Evolutionary conservation across 1,139 yeast genomes (phyloP).

Genomic region (Kurtzmaniella natalensis): DNA sequence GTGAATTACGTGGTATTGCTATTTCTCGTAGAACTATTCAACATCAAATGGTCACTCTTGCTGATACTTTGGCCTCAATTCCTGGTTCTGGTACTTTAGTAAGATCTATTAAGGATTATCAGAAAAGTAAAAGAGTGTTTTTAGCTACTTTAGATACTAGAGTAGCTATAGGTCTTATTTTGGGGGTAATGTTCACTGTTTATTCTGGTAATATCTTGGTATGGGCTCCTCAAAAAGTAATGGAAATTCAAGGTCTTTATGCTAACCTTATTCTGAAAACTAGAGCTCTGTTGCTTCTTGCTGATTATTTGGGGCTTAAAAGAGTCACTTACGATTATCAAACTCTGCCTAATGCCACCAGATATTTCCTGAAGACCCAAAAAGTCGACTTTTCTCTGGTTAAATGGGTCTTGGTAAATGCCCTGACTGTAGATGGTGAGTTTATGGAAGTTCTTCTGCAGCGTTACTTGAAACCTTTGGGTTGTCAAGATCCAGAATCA

Average conservation of each 20-base stretch:
- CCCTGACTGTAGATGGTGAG: conserved; percentile 91
- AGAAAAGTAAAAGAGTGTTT: conserved; percentile 31
- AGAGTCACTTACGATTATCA: conserved; percentile 92
- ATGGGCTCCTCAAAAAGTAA: conserved; percentile 73
- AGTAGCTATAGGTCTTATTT: conserved; percentile 80
- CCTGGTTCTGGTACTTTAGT: conserved; percentile 46
- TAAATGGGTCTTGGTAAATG: conserved; percentile 86
- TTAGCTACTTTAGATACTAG: conserved; percentile 82
- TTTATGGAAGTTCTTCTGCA: conserved; percentile 88
- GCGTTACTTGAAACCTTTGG: conserved; percentile 86
- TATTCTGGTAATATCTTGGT: conserved; percentile 80
- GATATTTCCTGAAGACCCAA: conserved; percentile 73
- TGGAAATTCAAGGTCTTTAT: conserved; percentile 82
- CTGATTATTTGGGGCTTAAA: conserved; percentile 88
- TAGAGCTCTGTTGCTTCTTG: conserved; percentile 68
- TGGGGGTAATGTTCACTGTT: conserved; percentile 76
- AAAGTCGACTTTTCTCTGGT: conserved; percentile 77
- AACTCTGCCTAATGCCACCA: conserved; percentile 79
- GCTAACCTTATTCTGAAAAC: conserved; percentile 74
- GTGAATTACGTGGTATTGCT: conserved; percentile 90
- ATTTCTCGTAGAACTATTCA: conserved; percentile 82
- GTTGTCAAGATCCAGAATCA: conserved; percentile 71
- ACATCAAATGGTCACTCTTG: conserved; percentile 80
- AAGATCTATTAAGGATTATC: conserved; percentile 23
- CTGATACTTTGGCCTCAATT: conserved; percentile 61